phyloP scores from a whole-genome alignment of 1,284 basidiomycete species.

The Leccinum huronense region DNA sequence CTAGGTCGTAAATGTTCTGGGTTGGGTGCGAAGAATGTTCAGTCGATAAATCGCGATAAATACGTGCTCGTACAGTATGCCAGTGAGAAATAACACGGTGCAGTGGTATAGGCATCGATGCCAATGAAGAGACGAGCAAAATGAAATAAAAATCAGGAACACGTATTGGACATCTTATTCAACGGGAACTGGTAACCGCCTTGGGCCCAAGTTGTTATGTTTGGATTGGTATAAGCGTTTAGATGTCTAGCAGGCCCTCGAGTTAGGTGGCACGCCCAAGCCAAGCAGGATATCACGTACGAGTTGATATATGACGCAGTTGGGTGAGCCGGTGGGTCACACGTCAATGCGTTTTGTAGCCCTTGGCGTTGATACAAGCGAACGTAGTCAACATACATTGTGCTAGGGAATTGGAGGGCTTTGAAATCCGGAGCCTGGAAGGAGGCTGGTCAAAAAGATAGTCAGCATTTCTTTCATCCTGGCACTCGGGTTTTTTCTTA shows the following conservation, averaged over 20 bases:
- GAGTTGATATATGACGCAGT: constrained; percentile 58
- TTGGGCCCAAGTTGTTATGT: constrained; percentile 71
- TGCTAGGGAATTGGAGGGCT: constrained; percentile 63
- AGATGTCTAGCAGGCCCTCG: constrained; percentile 51
- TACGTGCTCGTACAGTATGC: constrained; percentile 30
- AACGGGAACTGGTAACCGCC: constrained; percentile 69
- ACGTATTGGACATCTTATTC: constrained; percentile 62
- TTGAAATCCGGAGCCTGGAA: constrained; percentile 71
- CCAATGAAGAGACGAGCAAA: constrained; percentile 13
- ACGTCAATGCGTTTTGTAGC: constrained; percentile 54
- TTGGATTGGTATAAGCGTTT: constrained; percentile 66
- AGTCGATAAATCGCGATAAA: constrained; percentile 31
- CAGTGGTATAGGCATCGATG: constrained; percentile 20
- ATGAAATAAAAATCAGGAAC: constrained; percentile 21
- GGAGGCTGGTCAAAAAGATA: constrained; percentile 36
- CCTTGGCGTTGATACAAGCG: constrained; percentile 73
- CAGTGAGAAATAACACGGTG: constrained; percentile 17
- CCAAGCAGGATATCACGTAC: constrained; percentile 35
- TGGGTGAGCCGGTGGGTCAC: constrained; percentile 62
- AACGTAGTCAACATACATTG: constrained; percentile 76
- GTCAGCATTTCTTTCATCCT: constrained; percentile 10
- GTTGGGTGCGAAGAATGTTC: constrained; percentile 18
- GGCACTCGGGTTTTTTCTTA: constrained; percentile 30
- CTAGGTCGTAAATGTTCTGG: constrained; percentile 22
- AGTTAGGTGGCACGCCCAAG: constrained; percentile 4